Conservation (phyloP, 1,284 basidiomycete species). For the Cryptococcus amylolentus region DNA sequence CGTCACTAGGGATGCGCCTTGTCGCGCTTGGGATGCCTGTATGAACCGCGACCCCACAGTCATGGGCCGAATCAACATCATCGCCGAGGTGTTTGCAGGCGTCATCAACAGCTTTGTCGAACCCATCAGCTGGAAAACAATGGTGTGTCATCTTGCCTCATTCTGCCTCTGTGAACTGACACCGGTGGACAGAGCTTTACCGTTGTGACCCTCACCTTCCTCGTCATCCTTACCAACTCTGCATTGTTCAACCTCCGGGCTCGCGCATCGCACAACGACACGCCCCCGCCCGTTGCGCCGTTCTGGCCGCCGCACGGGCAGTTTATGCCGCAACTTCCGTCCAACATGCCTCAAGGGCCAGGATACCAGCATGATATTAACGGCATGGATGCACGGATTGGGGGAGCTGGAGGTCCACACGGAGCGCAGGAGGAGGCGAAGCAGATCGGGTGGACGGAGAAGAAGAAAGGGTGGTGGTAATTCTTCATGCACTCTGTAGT, state of each 20-base stretch:
- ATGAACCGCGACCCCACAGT: conserved; percentile 90
- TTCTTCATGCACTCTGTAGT: neutral
- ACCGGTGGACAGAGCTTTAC: conserved; percentile 62
- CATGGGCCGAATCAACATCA: conserved; percentile 81
- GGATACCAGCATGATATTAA: neutral
- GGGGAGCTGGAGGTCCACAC: neutral
- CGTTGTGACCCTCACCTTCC: conserved; percentile 69
- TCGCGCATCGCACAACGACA: conserved; percentile 37
- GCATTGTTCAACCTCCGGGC: conserved; percentile 57
- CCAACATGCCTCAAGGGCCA: conserved; percentile 13
- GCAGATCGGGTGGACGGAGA: conserved; percentile 21
- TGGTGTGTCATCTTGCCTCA: conserved; percentile 59
- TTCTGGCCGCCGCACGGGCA: conserved; percentile 20
- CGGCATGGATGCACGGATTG: neutral
- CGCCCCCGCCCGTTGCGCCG: conserved; percentile 9
- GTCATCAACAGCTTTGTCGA: conserved; percentile 96
- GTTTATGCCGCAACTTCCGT: conserved; percentile 19
- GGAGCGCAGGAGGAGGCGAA: conserved; percentile 1
- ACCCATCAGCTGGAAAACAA: conserved; percentile 92
- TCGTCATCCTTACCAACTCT: conserved; percentile 78
- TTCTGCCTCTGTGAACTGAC: neutral
- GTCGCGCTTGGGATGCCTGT: conserved; percentile 87
- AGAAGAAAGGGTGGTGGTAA: conserved; percentile 18
- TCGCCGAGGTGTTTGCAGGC: conserved; percentile 91
- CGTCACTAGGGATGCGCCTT: conserved; percentile 60